These are phyloP conservation scores for Vaucheria bursata DNA, from an alignment of 352 stramenopile species.

Conservation along the genomic window DNA sequence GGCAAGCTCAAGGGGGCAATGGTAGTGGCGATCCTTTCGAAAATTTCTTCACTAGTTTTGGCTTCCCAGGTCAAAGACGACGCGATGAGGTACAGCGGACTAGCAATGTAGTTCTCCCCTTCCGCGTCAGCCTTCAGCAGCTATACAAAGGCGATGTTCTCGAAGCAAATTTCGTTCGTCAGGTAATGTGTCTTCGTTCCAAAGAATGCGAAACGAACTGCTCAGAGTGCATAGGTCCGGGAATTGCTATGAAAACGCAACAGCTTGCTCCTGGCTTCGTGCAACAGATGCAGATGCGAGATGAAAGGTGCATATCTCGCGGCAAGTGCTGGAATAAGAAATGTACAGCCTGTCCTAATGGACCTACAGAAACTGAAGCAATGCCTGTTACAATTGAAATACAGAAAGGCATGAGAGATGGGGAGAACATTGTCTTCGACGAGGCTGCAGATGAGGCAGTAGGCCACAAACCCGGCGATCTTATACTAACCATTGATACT, in stretches of 20 bases:
- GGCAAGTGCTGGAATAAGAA: slow-evolving; percentile 71
- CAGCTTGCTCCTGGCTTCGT: slow-evolving; percentile 76
- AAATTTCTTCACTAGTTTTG: slow-evolving; percentile 57
- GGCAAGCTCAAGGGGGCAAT: slow-evolving; percentile 17
- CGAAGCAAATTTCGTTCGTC: slow-evolving; percentile 80
- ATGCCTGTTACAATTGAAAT: slow-evolving; percentile 90
- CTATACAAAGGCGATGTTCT: slow-evolving; percentile 89
- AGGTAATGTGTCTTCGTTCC: slow-evolving; percentile 55
- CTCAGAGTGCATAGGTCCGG: slow-evolving; percentile 82
- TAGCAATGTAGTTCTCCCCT: slow-evolving; percentile 59
- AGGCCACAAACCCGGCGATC: slow-evolving; percentile 70
- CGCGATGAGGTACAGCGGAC: slow-evolving; percentile 57
- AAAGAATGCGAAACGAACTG: slow-evolving; percentile 79
- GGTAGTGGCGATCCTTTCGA: slow-evolving; percentile 47
- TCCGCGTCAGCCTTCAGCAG: slow-evolving; percentile 85
- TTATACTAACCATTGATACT: slow-evolving; percentile 74
- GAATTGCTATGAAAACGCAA: slow-evolving; percentile 68
- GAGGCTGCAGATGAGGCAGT: slow-evolving; percentile 62
- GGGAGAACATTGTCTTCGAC: slow-evolving; percentile 50
- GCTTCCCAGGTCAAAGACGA: slow-evolving; percentile 51
- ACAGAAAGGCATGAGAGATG: slow-evolving; percentile 52
- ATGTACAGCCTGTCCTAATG: slow-evolving; percentile 80
- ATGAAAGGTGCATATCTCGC: slow-evolving; percentile 69
- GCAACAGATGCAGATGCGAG: slow-evolving; percentile 74
- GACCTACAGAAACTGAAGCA: slow-evolving; percentile 82